Conservation (phyloP, 495 filamentous ascomycete species). For the Pseudotulostoma volvatum region DNA sequence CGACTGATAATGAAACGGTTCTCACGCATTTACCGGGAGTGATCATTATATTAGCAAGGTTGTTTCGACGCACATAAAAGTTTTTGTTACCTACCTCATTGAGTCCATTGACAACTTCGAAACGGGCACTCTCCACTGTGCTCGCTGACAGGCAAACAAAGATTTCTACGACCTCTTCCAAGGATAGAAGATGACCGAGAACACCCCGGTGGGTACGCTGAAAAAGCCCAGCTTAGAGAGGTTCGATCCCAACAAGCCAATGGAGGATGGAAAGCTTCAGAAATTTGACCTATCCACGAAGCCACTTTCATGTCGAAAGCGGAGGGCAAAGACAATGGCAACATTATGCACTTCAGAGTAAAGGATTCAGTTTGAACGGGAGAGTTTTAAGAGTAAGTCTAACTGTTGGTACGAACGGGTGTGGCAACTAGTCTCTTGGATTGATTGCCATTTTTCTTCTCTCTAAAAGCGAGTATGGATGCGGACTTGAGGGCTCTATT, state of each 20-base stretch:
- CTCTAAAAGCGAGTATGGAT: too few relatives aligned
- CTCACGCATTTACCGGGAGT: too few relatives aligned
- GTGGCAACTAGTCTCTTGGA: too few relatives aligned
- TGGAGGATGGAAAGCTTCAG: slow-evolving; percentile 36
- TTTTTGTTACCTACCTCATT: slow-evolving; percentile 89
- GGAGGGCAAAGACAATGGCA: slow-evolving; percentile 71
- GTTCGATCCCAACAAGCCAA: slow-evolving; percentile 52
- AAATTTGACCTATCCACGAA: slow-evolving; percentile 93
- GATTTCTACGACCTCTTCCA: slow-evolving; percentile 69
- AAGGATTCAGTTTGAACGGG: slow-evolving; percentile 86
- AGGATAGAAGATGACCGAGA: slow-evolving; percentile 87
- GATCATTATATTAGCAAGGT: too few relatives aligned
- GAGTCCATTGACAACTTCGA: slow-evolving; percentile 93
- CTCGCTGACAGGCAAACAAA: slow-evolving; percentile 51
- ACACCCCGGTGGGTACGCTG: slow-evolving; percentile 71
- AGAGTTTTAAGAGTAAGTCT: slow-evolving; percentile 57
- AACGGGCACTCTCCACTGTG: slow-evolving; percentile 72
- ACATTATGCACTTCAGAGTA: slow-evolving; percentile 83
- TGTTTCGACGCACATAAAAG: too few relatives aligned
- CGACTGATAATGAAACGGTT: too few relatives aligned
- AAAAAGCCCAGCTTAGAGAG: slow-evolving; percentile 88
- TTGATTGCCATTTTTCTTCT: too few relatives aligned
- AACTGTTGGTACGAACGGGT: not conserved
- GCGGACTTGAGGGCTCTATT: too few relatives aligned
- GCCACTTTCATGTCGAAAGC: slow-evolving; percentile 83